These are phyloP conservation scores for Penicillium sp. DNA, from an alignment of 2,329 filamentous ascomycete species.

Conservation along the genomic window DNA sequence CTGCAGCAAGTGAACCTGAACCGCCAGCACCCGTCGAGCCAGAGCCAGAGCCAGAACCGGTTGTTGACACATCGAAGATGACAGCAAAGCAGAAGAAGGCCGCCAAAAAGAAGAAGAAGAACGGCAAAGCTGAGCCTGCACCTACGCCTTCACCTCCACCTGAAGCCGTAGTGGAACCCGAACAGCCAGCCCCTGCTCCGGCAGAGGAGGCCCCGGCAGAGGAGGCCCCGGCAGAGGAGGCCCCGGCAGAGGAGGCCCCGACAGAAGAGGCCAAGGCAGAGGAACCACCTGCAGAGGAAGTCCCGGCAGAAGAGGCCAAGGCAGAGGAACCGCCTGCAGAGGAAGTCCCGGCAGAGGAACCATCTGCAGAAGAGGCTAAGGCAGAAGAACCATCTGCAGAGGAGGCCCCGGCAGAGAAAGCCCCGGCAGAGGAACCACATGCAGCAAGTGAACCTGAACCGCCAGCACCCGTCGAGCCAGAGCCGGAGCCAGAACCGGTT, in stretches of 20 bases:
- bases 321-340: neutral
- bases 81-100: conserved; percentile 11
- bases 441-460: neutral
- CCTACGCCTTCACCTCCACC: conserved; percentile 3
- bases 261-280: neutral
- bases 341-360: conserved; percentile 8
- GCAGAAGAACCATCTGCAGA: neutral
- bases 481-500: neutral
- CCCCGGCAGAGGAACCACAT: conserved; percentile 13
- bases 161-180: conserved; percentile 12
- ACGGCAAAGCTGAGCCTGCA: conserved; percentile 15
- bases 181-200: neutral
- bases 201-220: neutral
- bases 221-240: neutral
- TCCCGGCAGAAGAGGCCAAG: neutral
- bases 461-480: neutral
- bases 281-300: neutral
- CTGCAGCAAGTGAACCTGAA: neutral
- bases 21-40: neutral
- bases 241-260: conserved; percentile 8
- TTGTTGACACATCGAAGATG: neutral
- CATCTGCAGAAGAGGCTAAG: neutral
- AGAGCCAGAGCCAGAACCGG: neutral
- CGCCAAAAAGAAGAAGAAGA: conserved; percentile 8
- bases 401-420: neutral